phyloP scores from a whole-genome alignment of 106 monocot species.

The Xerophyta viscosa region DNA sequence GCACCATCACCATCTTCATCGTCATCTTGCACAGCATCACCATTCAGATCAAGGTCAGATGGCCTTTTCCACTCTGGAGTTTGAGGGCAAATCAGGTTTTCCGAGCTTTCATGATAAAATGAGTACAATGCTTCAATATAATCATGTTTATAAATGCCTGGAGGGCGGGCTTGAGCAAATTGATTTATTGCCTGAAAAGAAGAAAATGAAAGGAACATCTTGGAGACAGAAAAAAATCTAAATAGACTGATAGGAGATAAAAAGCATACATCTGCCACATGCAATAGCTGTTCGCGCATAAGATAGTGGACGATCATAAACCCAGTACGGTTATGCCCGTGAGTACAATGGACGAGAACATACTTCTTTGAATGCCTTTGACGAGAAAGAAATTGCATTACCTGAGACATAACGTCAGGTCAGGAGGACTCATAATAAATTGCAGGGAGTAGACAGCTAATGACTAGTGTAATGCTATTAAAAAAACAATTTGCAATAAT shows the following conservation, averaged over 20 bases:
- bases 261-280: conserved; percentile 49
- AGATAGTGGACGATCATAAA: conserved; percentile 74
- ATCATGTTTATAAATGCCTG: conserved; percentile 76
- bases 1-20: conserved; percentile 51
- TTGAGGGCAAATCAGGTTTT: conserved; percentile 46
- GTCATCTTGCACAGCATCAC: conserved; percentile 71
- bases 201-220: conserved; percentile 1
- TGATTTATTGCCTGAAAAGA: conserved; percentile 36
- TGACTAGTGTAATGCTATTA: no score
- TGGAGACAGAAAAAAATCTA: neutral
- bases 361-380: conserved; percentile 56
- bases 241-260: neutral
- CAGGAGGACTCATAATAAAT: no score
- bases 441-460: no score
- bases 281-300: conserved; percentile 37
- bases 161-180: conserved; percentile 60
- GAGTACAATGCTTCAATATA: conserved; percentile 56
- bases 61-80: conserved; percentile 78
- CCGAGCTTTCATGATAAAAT: conserved; percentile 68
- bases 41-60: conserved; percentile 73
- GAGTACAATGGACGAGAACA: conserved; percentile 76
- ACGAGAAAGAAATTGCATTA: conserved; percentile 49
- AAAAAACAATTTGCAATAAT: no score
- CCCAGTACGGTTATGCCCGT: conserved; percentile 76
- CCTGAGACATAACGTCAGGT: no score